Conservation (phyloP, 345 rosid species). For the Sonneratia alba region DNA sequence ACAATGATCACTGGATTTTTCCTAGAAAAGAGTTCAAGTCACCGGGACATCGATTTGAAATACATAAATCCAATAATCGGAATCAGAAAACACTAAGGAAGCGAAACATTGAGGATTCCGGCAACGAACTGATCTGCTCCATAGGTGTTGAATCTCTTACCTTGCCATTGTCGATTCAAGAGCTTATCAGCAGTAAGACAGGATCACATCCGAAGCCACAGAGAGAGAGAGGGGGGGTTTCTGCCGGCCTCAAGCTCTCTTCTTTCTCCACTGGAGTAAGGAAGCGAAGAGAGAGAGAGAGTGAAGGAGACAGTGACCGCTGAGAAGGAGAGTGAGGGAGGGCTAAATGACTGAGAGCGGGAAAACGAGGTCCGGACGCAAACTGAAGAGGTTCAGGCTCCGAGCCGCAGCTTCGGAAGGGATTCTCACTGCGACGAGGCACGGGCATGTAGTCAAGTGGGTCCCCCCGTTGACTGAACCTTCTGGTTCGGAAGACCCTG, state of each 20-base stretch:
- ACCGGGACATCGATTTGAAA: not conserved
- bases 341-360: slow-evolving; percentile 7
- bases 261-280: slow-evolving; percentile 33
- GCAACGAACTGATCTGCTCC: not conserved
- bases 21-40: not conserved
- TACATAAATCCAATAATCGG: not conserved
- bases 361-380: slow-evolving; percentile 5
- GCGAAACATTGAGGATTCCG: not conserved
- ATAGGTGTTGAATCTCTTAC: not conserved
- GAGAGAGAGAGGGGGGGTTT: not conserved
- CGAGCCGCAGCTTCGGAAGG: slow-evolving; percentile 27
- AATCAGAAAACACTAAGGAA: not conserved
- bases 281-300: slow-evolving; percentile 10
- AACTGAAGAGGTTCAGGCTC: slow-evolving; percentile 12
- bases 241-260: not conserved
- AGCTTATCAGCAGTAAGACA: not conserved
- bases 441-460: slow-evolving; percentile 5
- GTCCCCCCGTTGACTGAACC: slow-evolving; percentile 33
- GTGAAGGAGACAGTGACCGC: slow-evolving; percentile 23
- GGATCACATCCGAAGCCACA: slow-evolving; percentile 4
- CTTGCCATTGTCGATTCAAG: slow-evolving; percentile 4
- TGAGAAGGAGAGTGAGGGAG: slow-evolving; percentile 15
- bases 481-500: slow-evolving; percentile 5
- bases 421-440: slow-evolving; percentile 14
- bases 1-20: not conserved